Percentiles rank a stretch among this genome's conserved stretches.
Evolutionary conservation across 2,329 filamentous ascomycete species (phyloP).

Genomic region (Phialemonium atrogriseum): DNA sequence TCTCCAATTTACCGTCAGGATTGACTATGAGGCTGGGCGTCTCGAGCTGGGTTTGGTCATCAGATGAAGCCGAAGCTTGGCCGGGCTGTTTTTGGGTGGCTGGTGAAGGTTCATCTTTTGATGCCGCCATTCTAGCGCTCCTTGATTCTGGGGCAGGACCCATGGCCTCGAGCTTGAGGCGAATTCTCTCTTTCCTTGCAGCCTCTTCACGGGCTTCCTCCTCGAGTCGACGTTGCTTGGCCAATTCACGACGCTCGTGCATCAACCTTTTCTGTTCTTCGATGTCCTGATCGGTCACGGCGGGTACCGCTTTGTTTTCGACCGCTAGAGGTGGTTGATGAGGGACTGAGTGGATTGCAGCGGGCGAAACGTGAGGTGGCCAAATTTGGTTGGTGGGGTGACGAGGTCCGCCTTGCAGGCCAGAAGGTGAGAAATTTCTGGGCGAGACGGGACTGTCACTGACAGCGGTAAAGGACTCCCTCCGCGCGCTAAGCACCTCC

Average conservation of each 20-base stretch:
- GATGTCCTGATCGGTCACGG: slow-evolving; percentile 45
- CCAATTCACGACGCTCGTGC: slow-evolving; percentile 61
- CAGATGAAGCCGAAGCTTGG: slow-evolving; percentile 7
- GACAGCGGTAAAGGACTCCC: slow-evolving; percentile 40
- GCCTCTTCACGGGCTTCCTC: slow-evolving; percentile 66
- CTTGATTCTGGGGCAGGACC: slow-evolving; percentile 56
- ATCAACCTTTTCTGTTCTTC: slow-evolving; percentile 64
- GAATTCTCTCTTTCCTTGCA: slow-evolving; percentile 62
- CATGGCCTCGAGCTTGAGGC: slow-evolving; percentile 62
- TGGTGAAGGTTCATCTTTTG: slow-evolving; percentile 35
- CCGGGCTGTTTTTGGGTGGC: slow-evolving; percentile 16
- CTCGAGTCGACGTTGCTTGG: slow-evolving; percentile 58
- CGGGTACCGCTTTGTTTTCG: slow-evolving; percentile 12
- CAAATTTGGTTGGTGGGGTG: slow-evolving; percentile 22
- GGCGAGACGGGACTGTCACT: slow-evolving; percentile 44
- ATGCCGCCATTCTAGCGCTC: slow-evolving; percentile 44
- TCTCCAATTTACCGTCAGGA: slow-evolving; percentile 7
- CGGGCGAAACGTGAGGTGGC: slow-evolving; percentile 37
- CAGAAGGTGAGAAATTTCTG: slow-evolving; percentile 30
- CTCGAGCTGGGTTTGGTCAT: slow-evolving; percentile 13
- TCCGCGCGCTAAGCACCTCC: slow-evolving; percentile 34
- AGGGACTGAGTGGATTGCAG: slow-evolving; percentile 29
- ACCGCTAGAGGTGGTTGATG: slow-evolving; percentile 16
- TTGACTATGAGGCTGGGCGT: slow-evolving; percentile 8
- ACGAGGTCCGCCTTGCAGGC: slow-evolving; percentile 20